Conservation (phyloP, 1,284 basidiomycete species). For the Heterobasidion irregulare region DNA sequence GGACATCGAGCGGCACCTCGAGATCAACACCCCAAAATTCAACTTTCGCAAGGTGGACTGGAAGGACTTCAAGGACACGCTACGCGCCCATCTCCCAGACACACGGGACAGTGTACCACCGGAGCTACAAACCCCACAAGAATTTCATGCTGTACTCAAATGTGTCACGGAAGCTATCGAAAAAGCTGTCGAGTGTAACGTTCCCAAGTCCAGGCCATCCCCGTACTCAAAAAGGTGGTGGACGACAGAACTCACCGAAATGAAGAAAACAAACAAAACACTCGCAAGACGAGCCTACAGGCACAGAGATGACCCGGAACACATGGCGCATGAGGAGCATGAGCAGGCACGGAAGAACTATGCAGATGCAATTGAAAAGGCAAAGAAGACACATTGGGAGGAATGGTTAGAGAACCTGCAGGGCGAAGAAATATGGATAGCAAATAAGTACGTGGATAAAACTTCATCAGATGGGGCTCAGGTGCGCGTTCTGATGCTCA, state of each 20-base stretch:
- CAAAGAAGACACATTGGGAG: too few relatives aligned
- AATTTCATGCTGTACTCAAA: not conserved
- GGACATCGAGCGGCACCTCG: slow-evolving; percentile 10
- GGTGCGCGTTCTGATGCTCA: slow-evolving; percentile 22
- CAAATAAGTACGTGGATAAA: too few relatives aligned
- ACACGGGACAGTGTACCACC: not conserved
- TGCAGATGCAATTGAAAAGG: too few relatives aligned
- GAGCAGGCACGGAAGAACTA: slow-evolving; percentile 20
- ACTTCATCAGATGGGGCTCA: slow-evolving; percentile 18
- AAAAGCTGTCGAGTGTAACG: slow-evolving; percentile 10
- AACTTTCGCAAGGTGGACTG: slow-evolving; percentile 8
- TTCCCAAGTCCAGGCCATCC: slow-evolving; percentile 15
- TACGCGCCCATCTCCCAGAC: not conserved
- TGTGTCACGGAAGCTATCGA: slow-evolving; percentile 14
- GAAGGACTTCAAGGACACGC: too few relatives aligned
- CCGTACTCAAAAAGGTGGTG: slow-evolving; percentile 24
- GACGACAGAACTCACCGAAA: slow-evolving; percentile 15
- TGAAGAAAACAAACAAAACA: slow-evolving; percentile 2
- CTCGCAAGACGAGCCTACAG: not conserved
- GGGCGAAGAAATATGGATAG: slow-evolving; percentile 19
- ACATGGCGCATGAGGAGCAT: slow-evolving; percentile 16
- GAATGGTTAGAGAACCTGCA: slow-evolving; percentile 23
- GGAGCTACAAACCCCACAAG: slow-evolving; percentile 7
- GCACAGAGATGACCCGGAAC: not conserved
- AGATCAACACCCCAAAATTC: slow-evolving; percentile 13